Evolutionary conservation across 2,329 filamentous ascomycete species (phyloP).

Genomic region (Ophidiomyces ophidiicola): DNA sequence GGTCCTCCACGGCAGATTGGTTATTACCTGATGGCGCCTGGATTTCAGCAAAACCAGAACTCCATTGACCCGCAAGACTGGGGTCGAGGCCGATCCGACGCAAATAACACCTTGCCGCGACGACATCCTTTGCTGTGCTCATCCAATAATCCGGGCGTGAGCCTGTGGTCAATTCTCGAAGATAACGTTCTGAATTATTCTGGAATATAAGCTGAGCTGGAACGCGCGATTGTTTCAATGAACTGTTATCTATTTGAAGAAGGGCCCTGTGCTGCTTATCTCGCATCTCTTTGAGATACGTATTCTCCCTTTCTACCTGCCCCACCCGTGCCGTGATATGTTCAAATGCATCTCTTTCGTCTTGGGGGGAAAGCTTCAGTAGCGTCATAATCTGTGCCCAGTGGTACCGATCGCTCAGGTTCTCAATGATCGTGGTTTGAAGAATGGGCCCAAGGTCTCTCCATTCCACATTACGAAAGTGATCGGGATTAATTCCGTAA

Average conservation of each 20-base stretch:
- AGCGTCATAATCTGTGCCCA: conserved; percentile 18
- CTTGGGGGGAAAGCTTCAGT: conserved; percentile 20
- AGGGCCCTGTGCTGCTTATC: conserved; percentile 24
- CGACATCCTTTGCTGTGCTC: conserved; percentile 23
- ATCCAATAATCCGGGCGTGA: conserved; percentile 20
- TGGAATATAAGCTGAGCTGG: conserved; percentile 23
- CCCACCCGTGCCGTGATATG: conserved; percentile 17
- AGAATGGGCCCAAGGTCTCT: conserved; percentile 23
- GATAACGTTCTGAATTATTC: conserved; percentile 18
- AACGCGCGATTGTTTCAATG: conserved; percentile 17
- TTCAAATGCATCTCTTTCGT: conserved; percentile 17
- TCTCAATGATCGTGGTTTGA: conserved; percentile 27
- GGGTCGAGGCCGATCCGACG: conserved; percentile 21
- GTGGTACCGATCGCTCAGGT: conserved; percentile 19
- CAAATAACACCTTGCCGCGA: conserved; percentile 24
- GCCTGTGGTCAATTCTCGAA: conserved; percentile 11
- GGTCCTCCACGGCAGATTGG: conserved; percentile 10
- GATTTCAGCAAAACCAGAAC: conserved; percentile 17
- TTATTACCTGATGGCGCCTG: conserved; percentile 14
- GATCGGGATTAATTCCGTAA: conserved; percentile 9
- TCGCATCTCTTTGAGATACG: conserved; percentile 24
- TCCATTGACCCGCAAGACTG: conserved; percentile 26
- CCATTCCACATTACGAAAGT: conserved; percentile 21
- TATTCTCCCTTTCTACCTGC: conserved; percentile 23
- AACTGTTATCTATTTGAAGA: conserved; percentile 25